These are phyloP conservation scores for Funneliformis mosseae DNA, from an alignment of 192 early-diverging fungal genomes.

Conservation along the genomic window DNA sequence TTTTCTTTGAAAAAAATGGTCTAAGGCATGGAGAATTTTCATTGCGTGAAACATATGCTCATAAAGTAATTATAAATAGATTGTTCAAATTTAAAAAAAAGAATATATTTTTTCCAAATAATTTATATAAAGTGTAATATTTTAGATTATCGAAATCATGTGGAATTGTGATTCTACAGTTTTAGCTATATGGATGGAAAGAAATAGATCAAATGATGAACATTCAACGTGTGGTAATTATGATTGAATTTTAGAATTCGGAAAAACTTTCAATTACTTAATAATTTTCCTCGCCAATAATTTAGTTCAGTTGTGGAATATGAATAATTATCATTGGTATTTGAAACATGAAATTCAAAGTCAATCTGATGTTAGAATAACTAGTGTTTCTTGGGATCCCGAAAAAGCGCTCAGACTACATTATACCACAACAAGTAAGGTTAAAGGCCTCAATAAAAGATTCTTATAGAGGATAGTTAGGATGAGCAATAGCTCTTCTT, in stretches of 20 bases:
- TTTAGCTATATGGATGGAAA: slow-evolving; percentile 70
- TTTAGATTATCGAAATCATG: slow-evolving; percentile 56
- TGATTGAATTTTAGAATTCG: slow-evolving; percentile 15
- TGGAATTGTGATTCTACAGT: slow-evolving; percentile 94
- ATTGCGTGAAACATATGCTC: slow-evolving; percentile 58
- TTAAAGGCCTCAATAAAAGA: neutral
- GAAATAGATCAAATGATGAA: slow-evolving; percentile 23
- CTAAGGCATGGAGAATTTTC: slow-evolving; percentile 91
- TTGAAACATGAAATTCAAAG: slow-evolving; percentile 82
- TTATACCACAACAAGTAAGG: slow-evolving; percentile 50
- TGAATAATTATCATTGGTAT: slow-evolving; percentile 97
- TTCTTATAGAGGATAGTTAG: neutral
- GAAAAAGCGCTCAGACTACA: slow-evolving; percentile 71
- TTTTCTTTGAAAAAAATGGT: slow-evolving; percentile 96
- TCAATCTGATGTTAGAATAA: slow-evolving; percentile 41
- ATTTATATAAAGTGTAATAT: neutral
- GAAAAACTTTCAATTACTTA: neutral
- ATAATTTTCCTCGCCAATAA: slow-evolving; percentile 11
- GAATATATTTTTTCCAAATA: neutral
- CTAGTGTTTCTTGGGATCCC: slow-evolving; percentile 79
- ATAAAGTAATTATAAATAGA: slow-evolving; percentile 45
- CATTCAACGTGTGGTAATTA: slow-evolving; percentile 29
- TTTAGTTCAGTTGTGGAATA: slow-evolving; percentile 87
- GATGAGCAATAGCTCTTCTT: no score
- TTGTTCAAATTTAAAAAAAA: neutral